Evolutionary conservation across 139 green algal genomes (phyloP), one percentile per base, ranked within the genome.

Genomic region (Eudorina sp.): DNA sequence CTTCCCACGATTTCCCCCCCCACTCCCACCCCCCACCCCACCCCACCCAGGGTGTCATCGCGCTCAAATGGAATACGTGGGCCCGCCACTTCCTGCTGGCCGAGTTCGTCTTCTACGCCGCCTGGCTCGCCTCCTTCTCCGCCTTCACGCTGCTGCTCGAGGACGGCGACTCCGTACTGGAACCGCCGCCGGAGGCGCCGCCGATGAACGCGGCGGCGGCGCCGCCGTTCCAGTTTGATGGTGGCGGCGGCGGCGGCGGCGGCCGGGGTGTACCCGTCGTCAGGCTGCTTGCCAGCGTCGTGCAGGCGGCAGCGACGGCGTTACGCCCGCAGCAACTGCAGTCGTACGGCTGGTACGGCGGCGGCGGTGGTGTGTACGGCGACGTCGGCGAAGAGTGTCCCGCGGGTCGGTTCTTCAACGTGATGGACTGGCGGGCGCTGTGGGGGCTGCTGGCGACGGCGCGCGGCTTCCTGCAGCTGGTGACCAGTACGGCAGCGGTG

Each of bases 131-230:
- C 0, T 23, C 87, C 80, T 95, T 90, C 85, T 88, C 89, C 41
- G 55, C 77, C 68, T 95, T 94, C 82, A 89, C 90, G 4, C 84
- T 94, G 36, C 80, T 92, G 51, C 92, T 95, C n/a, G 90, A 91
- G 64, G 72, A 89, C 66, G 68, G 68, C 0, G 68, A n/a, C n/a
- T n/a, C n/a, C n/a, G n/a, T n/a, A n/a, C n/a, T n/a, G n/a, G n/a
- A n/a, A n/a, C n/a, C n/a, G n/a, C n/a, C n/a, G n/a, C n/a, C n/a
- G n/a, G n/a, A n/a, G n/a, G n/a, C 48, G 36, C 11, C 51, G 8
- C 1, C 60, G 79, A 25, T 7, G 43, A 21, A 29, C 27, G 19
- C 40, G 41, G 43, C 64, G 82, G 6, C 64, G 82, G 21, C 82
- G 64, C 31, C 48, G 48, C 64, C n/a, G n/a, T 4, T 64, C 40